Conservation (phyloP, 2,329 filamentous ascomycete species). For the Rachicladosporium sp. region DNA sequence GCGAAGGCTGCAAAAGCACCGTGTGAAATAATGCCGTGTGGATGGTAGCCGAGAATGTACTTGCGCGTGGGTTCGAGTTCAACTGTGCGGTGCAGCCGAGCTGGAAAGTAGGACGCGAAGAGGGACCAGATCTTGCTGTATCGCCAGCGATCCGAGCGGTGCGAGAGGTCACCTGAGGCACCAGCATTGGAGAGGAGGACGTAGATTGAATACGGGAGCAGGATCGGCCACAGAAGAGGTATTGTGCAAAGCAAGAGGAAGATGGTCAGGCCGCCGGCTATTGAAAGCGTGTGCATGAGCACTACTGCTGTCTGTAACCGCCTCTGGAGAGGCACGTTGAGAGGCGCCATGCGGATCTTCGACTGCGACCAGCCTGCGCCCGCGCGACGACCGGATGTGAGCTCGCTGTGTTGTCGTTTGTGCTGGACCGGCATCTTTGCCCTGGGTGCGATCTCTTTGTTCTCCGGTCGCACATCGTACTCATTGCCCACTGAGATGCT, state of each 20-base stretch:
- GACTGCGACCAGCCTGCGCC: conserved; percentile 39
- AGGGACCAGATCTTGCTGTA: conserved; percentile 68
- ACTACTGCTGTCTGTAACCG: conserved; percentile 39
- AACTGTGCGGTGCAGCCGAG: conserved; percentile 72
- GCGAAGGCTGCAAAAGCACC: conserved; percentile 88
- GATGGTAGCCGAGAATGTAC: conserved; percentile 96
- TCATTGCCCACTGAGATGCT: conserved; percentile 29
- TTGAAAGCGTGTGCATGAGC: conserved; percentile 37
- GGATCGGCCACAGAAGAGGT: conserved; percentile 76
- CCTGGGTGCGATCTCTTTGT: conserved; percentile 15
- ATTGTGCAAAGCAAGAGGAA: conserved; percentile 91
- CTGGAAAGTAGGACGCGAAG: conserved; percentile 88
- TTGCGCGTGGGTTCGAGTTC: conserved; percentile 69
- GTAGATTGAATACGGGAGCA: conserved; percentile 69
- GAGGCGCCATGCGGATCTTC: conserved; percentile 74
- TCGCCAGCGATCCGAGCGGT: conserved; percentile 64
- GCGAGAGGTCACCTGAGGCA: conserved; percentile 60
- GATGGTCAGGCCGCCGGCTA: conserved; percentile 46
- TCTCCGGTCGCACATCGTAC: conserved; percentile 21
- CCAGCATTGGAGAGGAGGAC: conserved; percentile 68
- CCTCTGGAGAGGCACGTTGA: conserved; percentile 48
- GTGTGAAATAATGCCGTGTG: conserved; percentile 93
- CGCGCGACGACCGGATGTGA: conserved; percentile 41
- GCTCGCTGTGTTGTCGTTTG: conserved; percentile 23
- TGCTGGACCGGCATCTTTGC: conserved; percentile 6